phyloP scores from a whole-genome alignment of 768 basidiomycete genomes.

The Lactarius sp. region DNA sequence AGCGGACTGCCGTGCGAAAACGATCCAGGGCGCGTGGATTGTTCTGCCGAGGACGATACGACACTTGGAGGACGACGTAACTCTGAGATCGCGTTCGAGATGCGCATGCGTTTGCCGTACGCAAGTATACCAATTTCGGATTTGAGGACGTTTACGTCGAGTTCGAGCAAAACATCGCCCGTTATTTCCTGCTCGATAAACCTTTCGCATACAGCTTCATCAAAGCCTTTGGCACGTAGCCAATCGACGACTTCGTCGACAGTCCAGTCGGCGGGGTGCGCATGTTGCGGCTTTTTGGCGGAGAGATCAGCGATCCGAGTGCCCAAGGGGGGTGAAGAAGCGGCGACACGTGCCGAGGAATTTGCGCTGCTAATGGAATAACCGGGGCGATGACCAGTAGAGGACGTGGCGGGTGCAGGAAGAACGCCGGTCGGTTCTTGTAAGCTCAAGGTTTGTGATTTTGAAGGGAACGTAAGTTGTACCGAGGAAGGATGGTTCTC shows the following conservation, averaged over 20 bases:
- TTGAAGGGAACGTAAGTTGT: conserved; percentile 18
- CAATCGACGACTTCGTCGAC: conserved; percentile 89
- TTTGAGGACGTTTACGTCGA: conserved; percentile 89
- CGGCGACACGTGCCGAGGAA: conserved; percentile 11
- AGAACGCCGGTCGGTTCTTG: conserved; percentile 32
- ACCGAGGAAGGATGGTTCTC: not conserved
- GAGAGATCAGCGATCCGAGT: conserved; percentile 2
- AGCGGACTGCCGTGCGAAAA: conserved; percentile 30
- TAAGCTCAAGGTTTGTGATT: conserved; percentile 12
- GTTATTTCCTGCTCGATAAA: conserved; percentile 98
- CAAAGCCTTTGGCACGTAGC: conserved; percentile 81
- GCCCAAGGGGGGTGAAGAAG: conserved; percentile 5
- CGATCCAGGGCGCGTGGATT: conserved; percentile 33
- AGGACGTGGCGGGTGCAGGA: conserved; percentile 32
- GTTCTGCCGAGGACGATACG: conserved; percentile 37
- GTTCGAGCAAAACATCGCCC: conserved; percentile 92
- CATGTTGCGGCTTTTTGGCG: conserved; percentile 30
- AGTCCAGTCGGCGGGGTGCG: conserved; percentile 69
- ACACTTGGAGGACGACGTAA: conserved; percentile 70
- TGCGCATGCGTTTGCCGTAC: conserved; percentile 91
- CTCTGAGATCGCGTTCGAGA: conserved; percentile 88
- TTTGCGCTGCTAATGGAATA: conserved; percentile 17
- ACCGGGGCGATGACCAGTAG: conserved; percentile 28
- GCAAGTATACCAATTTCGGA: conserved; percentile 88
- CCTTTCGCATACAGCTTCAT: conserved; percentile 73